phyloP scores from a whole-genome alignment of 2,329 filamentous ascomycete genomes.

The Triangularia setosa region DNA sequence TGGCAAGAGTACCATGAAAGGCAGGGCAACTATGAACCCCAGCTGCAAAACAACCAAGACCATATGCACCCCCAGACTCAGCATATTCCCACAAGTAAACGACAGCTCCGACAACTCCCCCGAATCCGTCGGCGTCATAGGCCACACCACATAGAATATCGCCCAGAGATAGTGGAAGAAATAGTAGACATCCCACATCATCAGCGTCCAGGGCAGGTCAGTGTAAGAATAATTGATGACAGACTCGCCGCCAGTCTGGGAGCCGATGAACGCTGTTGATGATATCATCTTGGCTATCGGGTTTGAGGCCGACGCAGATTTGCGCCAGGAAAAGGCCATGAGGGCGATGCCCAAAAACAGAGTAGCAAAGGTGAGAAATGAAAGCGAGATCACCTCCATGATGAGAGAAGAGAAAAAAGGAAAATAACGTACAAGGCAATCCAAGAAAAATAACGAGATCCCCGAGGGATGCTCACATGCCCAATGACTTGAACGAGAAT shows the following conservation, averaged over 20 bases:
- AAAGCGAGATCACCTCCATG: not conserved
- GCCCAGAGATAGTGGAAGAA: conserved; percentile 54
- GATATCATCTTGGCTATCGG: not conserved
- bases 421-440: not conserved
- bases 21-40: conserved; percentile 55
- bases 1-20: conserved; percentile 45
- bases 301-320: not conserved
- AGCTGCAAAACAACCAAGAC: conserved; percentile 58
- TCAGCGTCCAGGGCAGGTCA: conserved; percentile 48
- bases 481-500: not conserved
- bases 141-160: conserved; percentile 59
- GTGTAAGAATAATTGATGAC: conserved; percentile 61
- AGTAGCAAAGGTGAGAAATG: not conserved
- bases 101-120: conserved; percentile 62
- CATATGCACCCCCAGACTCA: conserved; percentile 54
- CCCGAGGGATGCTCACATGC: not conserved
- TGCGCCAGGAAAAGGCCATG: not conserved
- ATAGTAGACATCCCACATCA: conserved; percentile 51
- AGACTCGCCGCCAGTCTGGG: conserved; percentile 53
- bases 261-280: conserved; percentile 46
- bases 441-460: not conserved
- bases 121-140: conserved; percentile 49
- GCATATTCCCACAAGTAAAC: conserved; percentile 52
- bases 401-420: not conserved
- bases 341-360: not conserved